Evolutionary conservation across 331 rosid genomes (phyloP).

Genomic region (Pyracantha coccinea): DNA sequence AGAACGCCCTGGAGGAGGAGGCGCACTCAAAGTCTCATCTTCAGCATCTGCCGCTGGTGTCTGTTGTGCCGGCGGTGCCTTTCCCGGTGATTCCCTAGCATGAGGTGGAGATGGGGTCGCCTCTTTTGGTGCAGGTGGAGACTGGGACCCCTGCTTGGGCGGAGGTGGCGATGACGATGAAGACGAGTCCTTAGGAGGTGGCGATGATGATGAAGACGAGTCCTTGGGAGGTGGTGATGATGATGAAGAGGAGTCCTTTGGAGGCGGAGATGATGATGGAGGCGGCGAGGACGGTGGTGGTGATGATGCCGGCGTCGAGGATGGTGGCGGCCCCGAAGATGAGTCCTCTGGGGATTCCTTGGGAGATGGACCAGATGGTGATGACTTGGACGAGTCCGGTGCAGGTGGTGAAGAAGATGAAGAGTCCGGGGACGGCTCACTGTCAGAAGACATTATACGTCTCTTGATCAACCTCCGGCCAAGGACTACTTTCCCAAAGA

Average conservation of each 20-base stretch:
- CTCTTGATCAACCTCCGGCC: conserved; percentile 46
- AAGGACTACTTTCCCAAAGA: not conserved
- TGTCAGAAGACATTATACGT: conserved; percentile 38
- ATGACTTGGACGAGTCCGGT: not conserved
- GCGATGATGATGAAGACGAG: not conserved
- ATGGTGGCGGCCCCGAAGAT: not conserved
- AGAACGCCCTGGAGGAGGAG: not conserved
- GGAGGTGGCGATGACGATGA: conserved; percentile 19
- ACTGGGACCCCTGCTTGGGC: not conserved
- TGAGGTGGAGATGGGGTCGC: not conserved
- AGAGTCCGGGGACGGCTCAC: conserved; percentile 25
- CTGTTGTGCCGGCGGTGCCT: not conserved
- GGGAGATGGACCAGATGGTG: conserved; percentile 7
- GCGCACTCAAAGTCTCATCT: not conserved
- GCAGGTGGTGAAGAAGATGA: conserved; percentile 17
- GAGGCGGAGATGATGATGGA: not conserved
- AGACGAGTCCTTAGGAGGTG: not conserved
- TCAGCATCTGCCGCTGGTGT: not conserved
- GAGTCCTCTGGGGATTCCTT: not conserved
- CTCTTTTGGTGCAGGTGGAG: not conserved
- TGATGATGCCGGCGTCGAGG: conserved; percentile 22
- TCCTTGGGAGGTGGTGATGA: conserved; percentile 12
- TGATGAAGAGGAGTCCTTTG: not conserved
- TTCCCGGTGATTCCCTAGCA: not conserved
- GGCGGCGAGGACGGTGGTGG: conserved; percentile 6